Conservation (phyloP, 441 rosid genomes). For the Erysimum cheiri region DNA sequence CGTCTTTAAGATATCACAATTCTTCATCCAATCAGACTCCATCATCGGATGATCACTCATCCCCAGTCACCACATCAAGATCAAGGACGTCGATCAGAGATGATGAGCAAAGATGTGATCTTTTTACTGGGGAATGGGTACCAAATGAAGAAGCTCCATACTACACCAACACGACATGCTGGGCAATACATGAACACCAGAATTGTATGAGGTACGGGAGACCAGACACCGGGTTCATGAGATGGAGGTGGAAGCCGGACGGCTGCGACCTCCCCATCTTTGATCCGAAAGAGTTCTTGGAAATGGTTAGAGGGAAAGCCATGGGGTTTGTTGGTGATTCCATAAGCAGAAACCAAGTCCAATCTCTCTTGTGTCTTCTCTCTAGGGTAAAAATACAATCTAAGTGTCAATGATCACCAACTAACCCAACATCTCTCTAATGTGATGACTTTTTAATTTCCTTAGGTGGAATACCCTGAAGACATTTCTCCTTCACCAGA, state of each 20-base stretch:
- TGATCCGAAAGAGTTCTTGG: slow-evolving; percentile 62
- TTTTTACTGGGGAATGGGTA: slow-evolving; percentile 70
- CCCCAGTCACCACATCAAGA: slow-evolving; percentile 19
- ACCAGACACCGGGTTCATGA: slow-evolving; percentile 71
- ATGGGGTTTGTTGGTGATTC: slow-evolving; percentile 89
- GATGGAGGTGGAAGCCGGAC: slow-evolving; percentile 84
- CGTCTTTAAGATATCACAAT: neutral
- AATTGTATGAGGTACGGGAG: slow-evolving; percentile 79
- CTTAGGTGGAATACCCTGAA: slow-evolving; percentile 63
- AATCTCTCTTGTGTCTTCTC: slow-evolving; percentile 78
- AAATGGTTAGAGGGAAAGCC: slow-evolving; percentile 72
- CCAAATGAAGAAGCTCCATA: slow-evolving; percentile 60
- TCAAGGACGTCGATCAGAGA: slow-evolving; percentile 7
- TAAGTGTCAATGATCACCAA: slow-evolving; percentile 19
- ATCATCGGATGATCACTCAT: slow-evolving; percentile 28
- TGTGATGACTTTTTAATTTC: slow-evolving; percentile 11
- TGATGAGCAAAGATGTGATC: slow-evolving; percentile 54
- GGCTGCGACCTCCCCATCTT: slow-evolving; percentile 68
- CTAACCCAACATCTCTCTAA: slow-evolving; percentile 5
- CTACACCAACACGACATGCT: slow-evolving; percentile 64
- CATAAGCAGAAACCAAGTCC: slow-evolving; percentile 82
- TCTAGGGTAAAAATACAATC: slow-evolving; percentile 52
- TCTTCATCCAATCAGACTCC: neutral
- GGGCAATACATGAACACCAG: slow-evolving; percentile 68
- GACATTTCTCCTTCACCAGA: slow-evolving; percentile 57